Percentiles rank a stretch among this genome's conserved stretches.
phyloP scores from a whole-genome alignment of 345 rosid genomes.

The Ceriops tagal region DNA sequence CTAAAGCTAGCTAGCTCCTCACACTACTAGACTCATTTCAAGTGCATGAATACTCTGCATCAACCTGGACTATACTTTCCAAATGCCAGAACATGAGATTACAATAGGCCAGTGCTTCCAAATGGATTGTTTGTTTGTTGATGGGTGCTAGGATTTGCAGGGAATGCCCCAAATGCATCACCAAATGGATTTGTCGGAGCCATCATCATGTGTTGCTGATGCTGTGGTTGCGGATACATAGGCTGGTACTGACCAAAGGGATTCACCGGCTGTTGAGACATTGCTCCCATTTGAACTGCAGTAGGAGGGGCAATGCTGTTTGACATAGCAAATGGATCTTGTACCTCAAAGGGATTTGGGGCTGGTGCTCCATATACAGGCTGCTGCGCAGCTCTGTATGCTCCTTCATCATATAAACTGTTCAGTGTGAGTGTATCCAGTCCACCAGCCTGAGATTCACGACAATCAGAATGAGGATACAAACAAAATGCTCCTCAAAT shows the following conservation, averaged over 20 bases:
- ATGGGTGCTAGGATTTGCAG: slow-evolving; percentile 33
- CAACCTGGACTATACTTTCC: slow-evolving; percentile 11
- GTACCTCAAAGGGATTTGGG: slow-evolving; percentile 85
- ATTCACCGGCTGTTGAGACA: slow-evolving; percentile 55
- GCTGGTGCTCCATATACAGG: slow-evolving; percentile 78
- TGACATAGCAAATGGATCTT: slow-evolving; percentile 64
- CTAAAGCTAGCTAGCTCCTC: slow-evolving; percentile 1
- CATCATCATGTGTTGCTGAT: slow-evolving; percentile 44
- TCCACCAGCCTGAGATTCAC: slow-evolving; percentile 76
- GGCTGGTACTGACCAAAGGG: slow-evolving; percentile 72
- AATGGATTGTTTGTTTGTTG: slow-evolving; percentile 69
- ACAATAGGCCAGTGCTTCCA: slow-evolving; percentile 70
- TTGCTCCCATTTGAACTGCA: slow-evolving; percentile 51
- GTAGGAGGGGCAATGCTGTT: slow-evolving; percentile 47
- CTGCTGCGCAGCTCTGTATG: slow-evolving; percentile 78
- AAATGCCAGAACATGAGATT: slow-evolving; percentile 16
- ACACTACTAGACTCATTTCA: slow-evolving; percentile 14
- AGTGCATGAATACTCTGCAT: slow-evolving; percentile 17
- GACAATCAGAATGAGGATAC: background rate
- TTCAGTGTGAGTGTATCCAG: slow-evolving; percentile 78
- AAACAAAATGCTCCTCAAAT: too few species aligned
- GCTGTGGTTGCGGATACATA: slow-evolving; percentile 41
- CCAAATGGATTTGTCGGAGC: slow-evolving; percentile 73
- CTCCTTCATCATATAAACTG: slow-evolving; percentile 82
- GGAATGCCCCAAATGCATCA: slow-evolving; percentile 47